These are phyloP conservation scores for Lipomyces lipofer DNA, from an alignment of 805 yeast genomes.

Conservation along the genomic window DNA sequence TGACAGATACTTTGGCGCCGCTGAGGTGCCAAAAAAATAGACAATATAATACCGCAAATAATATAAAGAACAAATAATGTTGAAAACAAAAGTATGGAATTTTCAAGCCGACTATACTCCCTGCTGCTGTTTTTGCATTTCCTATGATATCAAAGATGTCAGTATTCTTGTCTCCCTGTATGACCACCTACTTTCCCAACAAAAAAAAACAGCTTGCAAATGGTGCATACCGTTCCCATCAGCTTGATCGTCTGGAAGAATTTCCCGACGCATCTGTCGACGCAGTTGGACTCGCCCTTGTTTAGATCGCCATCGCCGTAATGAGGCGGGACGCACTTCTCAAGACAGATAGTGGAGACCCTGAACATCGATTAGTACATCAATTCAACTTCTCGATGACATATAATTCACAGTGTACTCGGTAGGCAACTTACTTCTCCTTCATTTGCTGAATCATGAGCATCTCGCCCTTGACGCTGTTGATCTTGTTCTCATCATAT, in stretches of 20 bases:
- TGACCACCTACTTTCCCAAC: not conserved
- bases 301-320: constrained; percentile 82
- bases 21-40: no score
- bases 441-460: constrained; percentile 28
- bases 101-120: not conserved
- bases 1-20: no score
- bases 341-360: constrained; percentile 20
- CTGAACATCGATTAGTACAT: constrained; percentile 1
- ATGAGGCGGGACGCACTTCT: constrained; percentile 81
- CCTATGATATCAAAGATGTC: no score
- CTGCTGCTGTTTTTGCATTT: constrained; percentile 20
- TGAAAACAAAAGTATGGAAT: no score
- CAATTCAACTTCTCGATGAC: not conserved
- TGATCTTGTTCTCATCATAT: constrained; percentile 28
- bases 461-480: constrained; percentile 27
- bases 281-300: constrained; percentile 80
- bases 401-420: not conserved
- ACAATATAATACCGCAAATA: no score
- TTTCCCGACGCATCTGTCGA: constrained; percentile 84
- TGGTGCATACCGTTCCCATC: constrained; percentile 22
- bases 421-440: constrained; percentile 16
- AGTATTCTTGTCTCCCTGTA: no score
- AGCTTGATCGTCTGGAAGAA: constrained; percentile 53
- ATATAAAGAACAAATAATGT: no score
- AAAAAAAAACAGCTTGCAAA: not conserved